Base-by-base conservation (phyloP, 495 filamentous ascomycete genomes). In the Lophiotrema nucula region DNA sequence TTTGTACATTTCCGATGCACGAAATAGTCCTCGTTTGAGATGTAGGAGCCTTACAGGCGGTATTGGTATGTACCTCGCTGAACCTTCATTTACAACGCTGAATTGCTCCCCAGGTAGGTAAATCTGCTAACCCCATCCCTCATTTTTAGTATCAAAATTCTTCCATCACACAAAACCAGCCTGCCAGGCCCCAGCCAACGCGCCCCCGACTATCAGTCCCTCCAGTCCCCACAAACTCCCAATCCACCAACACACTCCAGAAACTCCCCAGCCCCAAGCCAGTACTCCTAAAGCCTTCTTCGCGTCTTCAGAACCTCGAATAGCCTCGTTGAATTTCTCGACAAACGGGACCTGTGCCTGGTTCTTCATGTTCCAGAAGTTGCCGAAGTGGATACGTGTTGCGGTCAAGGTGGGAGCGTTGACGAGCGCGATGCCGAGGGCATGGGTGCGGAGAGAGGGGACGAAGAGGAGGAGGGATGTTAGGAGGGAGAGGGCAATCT, bases 401-500 rank as follows among this genome's bases (percentile, higher is more conserved):
- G 57, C 42, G 12, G 67, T 3, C 4, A 60, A 26, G 23, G 25
- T 47, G 46, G 52, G 12, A 8, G 62, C 41, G 35, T 65, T 52
- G 18, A 55, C 6, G 67, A 67, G 15, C 62, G 22, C 26, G 25
- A 57, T 31, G 27, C 21, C 43, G 33, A 37, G 24, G 24, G 5
- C 28, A 21, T 47, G 16, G 27, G 49, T 38, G 2, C 66, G 66
- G 18, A 68, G 31, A 13, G 19, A 3, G 23, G 53, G 21, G 3
- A 42, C n/a, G 22, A 67, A 5, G 67, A 70, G 23, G 68, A 78
- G 38, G 65, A 70, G 13, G 70, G 76, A 38, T 62, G 71, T 33
- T 60, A 70, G 33, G 71, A 79, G 23, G 64, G 73, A 37, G 67
- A 76, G 26, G 72, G 80, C 12, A 74, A 83, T 57, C 71, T 83